Evolutionary conservation across 805 yeast species (phyloP), one percentile per base, ranked within the genome.

Genomic region (Yarrowia porcina): DNA sequence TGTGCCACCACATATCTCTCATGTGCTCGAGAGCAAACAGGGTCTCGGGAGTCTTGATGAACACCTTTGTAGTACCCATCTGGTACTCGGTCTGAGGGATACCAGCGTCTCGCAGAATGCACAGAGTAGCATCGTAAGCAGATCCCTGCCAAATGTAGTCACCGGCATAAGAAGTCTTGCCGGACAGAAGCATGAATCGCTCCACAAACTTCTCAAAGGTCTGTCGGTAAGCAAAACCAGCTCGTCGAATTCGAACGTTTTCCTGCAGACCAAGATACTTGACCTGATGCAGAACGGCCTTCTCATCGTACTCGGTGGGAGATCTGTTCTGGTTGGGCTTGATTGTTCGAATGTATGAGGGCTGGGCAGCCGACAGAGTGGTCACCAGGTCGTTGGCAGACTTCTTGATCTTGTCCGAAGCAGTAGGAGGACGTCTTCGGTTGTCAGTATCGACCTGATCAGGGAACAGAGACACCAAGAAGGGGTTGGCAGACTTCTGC

Each of bases 201-300:
- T 94, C 97, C 17, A 90, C 97, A 72, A 94, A 94, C 74, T 92
- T 92, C 65, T 94, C 97, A 75, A 91, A 94, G 0, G 97, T 89
- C 67, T 96, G 96, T 76, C 99, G 87, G 71, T 92, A 94, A 1
- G 99, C 99, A 75, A 94, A 94, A 52, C 99, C 99, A 0, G 99
- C 98, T 79, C 99, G 88, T 80, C 99, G 85, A 68, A 94, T 94
- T 66, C 98, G 84, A 57, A 94, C 98, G 74, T 94, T 94, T 75
- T 94, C 99, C 72, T 94, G 94, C 74, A 94, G 79, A 73, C 99
- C 99, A 67, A 94, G 80, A 74, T 94, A 94, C 72, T 94, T 94
- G 68, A 94, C 87, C 77, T 94, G 99, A 75, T 94, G 99, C 67
- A 94, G 79, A 8, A 94, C 99, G 67, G 91, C 96, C 63, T 83